Percentiles rank a stretch among this genome's conserved stretches.
Evolutionary conservation across 768 basidiomycete species (phyloP).

Genomic region (Mycena olivaceomarginata): DNA sequence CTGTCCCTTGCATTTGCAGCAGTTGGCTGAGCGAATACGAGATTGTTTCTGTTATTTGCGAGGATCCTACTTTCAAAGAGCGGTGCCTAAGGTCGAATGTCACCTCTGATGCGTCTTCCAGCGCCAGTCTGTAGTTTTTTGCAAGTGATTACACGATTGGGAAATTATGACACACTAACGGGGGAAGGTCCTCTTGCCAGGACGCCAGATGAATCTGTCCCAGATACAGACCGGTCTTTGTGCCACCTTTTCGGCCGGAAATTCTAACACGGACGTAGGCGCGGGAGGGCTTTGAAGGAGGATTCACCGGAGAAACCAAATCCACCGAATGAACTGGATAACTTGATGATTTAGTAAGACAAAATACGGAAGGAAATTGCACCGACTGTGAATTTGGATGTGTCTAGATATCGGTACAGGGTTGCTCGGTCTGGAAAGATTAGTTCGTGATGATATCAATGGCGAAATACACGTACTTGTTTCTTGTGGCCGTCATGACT

Average conservation of each 20-base stretch:
- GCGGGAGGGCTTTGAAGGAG: not conserved
- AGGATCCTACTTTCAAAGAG: not conserved
- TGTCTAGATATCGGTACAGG: not conserved
- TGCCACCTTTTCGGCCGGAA: constrained; percentile 3
- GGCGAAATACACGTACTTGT: not conserved
- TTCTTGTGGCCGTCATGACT: not conserved
- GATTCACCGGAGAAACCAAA: not conserved
- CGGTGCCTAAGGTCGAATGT: constrained; percentile 4
- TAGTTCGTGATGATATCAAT: not conserved
- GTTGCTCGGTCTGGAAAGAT: not conserved
- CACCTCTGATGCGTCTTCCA: not conserved
- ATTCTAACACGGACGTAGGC: constrained; percentile 14
- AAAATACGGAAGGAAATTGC: not conserved
- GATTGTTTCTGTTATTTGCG: not conserved
- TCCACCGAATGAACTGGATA: constrained; percentile 10
- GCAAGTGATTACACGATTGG: not conserved
- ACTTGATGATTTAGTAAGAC: not conserved
- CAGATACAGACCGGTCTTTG: constrained; percentile 11
- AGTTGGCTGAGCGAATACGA: constrained; percentile 5
- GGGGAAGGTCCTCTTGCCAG: constrained; percentile 9
- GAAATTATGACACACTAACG: not conserved
- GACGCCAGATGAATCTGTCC: not conserved
- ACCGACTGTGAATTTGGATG: constrained; percentile 26
- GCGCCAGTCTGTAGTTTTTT: not conserved
- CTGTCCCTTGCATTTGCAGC: constrained; percentile 2